Conservation (phyloP, 2,329 filamentous ascomycete species). For the Diaporthe humulicola region DNA sequence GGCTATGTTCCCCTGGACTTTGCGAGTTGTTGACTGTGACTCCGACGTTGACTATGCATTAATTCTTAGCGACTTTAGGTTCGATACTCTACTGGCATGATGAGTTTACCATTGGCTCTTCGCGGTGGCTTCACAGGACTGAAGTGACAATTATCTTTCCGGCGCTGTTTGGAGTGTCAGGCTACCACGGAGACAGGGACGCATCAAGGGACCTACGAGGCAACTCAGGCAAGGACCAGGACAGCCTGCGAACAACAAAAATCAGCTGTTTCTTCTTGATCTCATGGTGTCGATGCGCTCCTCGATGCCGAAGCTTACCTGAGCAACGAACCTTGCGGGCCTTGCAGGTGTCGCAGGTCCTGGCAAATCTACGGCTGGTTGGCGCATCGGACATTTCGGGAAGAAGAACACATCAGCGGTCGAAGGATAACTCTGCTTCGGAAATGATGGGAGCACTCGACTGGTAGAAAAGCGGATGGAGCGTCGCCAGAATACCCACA, state of each 20-base stretch:
- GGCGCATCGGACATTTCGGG: constrained; percentile 14
- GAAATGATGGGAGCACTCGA: background rate
- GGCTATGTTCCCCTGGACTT: background rate
- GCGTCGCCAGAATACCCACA: background rate
- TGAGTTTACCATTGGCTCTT: constrained; percentile 11
- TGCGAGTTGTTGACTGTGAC: constrained; percentile 36
- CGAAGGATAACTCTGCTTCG: background rate
- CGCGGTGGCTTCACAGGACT: constrained; percentile 44
- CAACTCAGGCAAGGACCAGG: constrained; percentile 49
- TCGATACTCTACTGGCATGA: background rate
- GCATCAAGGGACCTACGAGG: constrained; percentile 42
- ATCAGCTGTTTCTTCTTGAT: background rate
- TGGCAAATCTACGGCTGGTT: constrained; percentile 36
- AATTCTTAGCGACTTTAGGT: background rate
- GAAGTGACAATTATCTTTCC: constrained; percentile 43
- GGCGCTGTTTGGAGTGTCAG: constrained; percentile 28
- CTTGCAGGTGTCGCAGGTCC: constrained; percentile 56
- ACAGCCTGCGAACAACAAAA: constrained; percentile 33
- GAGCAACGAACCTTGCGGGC: constrained; percentile 56
- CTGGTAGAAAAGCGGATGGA: background rate
- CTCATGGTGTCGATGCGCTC: background rate
- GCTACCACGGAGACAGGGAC: background rate
- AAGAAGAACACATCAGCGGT: background rate
- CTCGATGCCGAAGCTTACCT: constrained; percentile 44
- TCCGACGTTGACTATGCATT: constrained; percentile 31